phyloP scores from a whole-genome alignment of 1,284 basidiomycete species.

The Ustanciosporium gigantosporum region DNA sequence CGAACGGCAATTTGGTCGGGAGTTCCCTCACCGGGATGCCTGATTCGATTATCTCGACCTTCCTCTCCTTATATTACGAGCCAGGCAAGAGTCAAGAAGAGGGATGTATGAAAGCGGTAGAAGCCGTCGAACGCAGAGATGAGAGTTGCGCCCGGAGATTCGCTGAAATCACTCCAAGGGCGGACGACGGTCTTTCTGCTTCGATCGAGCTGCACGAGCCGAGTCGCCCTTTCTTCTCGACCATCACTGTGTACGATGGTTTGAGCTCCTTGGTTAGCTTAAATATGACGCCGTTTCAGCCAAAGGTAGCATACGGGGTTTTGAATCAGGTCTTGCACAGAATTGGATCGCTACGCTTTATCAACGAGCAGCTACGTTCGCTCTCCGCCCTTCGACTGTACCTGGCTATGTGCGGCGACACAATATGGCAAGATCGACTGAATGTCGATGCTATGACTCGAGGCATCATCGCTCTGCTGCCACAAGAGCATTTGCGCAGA shows the following conservation, averaged over 20 bases:
- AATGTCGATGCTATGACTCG: constrained; percentile 67
- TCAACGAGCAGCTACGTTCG: constrained; percentile 82
- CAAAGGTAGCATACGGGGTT: constrained; percentile 29
- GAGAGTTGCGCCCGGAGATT: not conserved
- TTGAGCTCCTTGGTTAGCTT: constrained; percentile 5
- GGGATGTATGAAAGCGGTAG: not conserved
- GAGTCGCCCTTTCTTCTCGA: constrained; percentile 25
- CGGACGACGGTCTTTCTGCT: no score
- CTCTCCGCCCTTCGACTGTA: constrained; percentile 69
- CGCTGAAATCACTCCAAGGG: no score
- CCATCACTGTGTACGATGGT: constrained; percentile 8
- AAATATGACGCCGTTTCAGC: constrained; percentile 9
- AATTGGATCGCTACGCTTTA: constrained; percentile 72
- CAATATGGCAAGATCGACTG: constrained; percentile 15
- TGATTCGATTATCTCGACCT: not conserved
- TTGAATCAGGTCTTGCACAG: constrained; percentile 71
- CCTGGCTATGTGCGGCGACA: constrained; percentile 29
- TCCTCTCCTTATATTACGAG: constrained; percentile 22
- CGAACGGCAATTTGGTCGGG: not conserved
- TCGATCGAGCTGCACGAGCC: constrained; percentile 50
- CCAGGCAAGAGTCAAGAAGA: not conserved
- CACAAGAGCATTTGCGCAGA: constrained; percentile 71
- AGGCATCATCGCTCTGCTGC: constrained; percentile 71
- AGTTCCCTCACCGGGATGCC: not conserved
- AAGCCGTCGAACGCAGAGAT: not conserved